These are phyloP conservation scores for Glycyrrhiza uralensis DNA, from an alignment of 306 rosid genomes.

Conservation along the genomic window DNA sequence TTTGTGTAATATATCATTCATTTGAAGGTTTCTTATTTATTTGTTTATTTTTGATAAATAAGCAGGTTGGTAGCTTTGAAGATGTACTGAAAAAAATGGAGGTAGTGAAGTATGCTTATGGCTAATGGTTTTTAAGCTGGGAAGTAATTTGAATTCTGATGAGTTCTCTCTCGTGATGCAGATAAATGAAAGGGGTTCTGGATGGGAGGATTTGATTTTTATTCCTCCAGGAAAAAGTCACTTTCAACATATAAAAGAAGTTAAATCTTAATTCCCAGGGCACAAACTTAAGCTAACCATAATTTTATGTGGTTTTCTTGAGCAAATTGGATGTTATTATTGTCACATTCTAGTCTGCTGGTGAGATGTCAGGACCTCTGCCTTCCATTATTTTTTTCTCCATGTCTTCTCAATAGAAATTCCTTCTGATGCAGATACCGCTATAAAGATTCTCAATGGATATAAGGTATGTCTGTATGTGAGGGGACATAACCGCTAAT, in stretches of 20 bases:
- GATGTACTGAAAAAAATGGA: conserved; percentile 94
- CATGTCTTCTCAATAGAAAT: conserved; percentile 7
- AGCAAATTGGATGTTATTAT: conserved; percentile 32
- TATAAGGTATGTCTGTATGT: conserved; percentile 12
- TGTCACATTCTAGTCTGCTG: conserved; percentile 33
- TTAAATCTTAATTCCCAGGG: conserved; percentile 46
- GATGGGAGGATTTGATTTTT: conserved; percentile 96
- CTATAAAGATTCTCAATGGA: conserved; percentile 19
- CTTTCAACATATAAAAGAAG: conserved; percentile 79
- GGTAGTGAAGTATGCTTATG: conserved; percentile 46
- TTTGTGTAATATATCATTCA: conserved; percentile 2
- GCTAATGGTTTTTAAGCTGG: neutral
- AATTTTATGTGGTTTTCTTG: conserved; percentile 26
- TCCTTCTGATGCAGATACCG: conserved; percentile 35
- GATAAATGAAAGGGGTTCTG: conserved; percentile 70
- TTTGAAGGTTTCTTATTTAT: conserved; percentile 12
- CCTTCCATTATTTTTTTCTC: conserved; percentile 15
- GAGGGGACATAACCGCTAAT: conserved; percentile 23
- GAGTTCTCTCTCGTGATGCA: conserved; percentile 37
- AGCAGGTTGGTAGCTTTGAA: conserved; percentile 92
- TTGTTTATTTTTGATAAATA: neutral
- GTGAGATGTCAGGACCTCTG: conserved; percentile 36
- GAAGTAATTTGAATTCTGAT: conserved; percentile 18
- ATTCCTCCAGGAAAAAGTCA: conserved; percentile 92
- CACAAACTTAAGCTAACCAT: conserved; percentile 42